These are phyloP conservation scores for Fusarium torulosum DNA, from an alignment of 2,329 filamentous ascomycete species.

Conservation along the genomic window DNA sequence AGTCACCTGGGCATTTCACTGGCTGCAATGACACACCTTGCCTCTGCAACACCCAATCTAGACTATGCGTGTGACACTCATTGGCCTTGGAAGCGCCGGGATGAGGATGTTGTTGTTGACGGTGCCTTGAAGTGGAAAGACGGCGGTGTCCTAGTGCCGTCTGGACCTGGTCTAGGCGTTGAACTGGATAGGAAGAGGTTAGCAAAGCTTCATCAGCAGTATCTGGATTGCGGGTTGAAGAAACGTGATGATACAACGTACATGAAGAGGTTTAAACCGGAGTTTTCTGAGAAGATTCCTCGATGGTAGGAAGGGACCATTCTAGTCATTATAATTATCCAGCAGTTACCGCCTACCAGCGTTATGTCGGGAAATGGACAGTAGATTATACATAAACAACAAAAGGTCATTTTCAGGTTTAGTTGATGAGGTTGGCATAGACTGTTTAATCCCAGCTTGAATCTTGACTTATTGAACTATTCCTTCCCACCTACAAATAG, in stretches of 20 bases:
- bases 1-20: conserved; percentile 59
- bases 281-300: conserved; percentile 52
- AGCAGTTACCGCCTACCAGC: too few species aligned
- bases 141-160: conserved; percentile 54
- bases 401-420: too few species aligned
- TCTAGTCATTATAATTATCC: background rate
- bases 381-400: too few species aligned
- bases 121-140: conserved; percentile 54
- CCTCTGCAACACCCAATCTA: conserved; percentile 56
- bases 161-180: conserved; percentile 52
- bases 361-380: too few species aligned
- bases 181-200: conserved; percentile 55
- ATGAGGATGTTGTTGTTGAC: conserved; percentile 57
- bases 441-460: background rate
- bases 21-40: conserved; percentile 59
- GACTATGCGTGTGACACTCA: conserved; percentile 60
- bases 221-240: conserved; percentile 54
- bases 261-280: conserved; percentile 53
- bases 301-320: conserved; percentile 47
- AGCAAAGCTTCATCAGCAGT: conserved; percentile 53
- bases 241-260: conserved; percentile 56
- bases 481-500: background rate
- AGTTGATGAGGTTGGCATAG: background rate
- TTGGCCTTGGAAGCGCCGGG: conserved; percentile 59
- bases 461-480: background rate